phyloP scores from a whole-genome alignment of 2,329 filamentous ascomycete species.

The Fonsecaea monophora region DNA sequence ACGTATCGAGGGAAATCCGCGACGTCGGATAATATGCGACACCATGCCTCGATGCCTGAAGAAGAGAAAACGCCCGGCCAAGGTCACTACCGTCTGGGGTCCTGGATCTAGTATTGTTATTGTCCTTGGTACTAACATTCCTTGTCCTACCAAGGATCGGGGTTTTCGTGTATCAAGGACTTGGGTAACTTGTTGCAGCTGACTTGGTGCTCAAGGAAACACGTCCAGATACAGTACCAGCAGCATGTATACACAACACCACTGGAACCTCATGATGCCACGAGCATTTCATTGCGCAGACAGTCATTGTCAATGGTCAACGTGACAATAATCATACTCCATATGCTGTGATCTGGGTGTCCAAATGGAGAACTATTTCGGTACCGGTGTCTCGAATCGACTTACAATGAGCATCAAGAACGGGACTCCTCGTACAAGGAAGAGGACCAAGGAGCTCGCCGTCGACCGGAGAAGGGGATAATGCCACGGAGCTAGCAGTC shows the following conservation, averaged over 20 bases:
- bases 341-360: background rate
- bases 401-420: constrained; percentile 1
- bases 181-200: background rate
- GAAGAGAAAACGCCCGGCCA: background rate
- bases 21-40: background rate
- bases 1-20: background rate
- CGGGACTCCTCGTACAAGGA: background rate
- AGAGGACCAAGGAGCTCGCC: background rate
- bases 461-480: background rate
- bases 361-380: constrained; percentile 1
- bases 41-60: background rate
- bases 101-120: background rate
- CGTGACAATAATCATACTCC: background rate
- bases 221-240: background rate
- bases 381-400: background rate
- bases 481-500: background rate
- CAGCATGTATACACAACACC: background rate
- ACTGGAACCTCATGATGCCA: background rate
- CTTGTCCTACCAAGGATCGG: background rate
- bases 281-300: background rate
- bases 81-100: background rate
- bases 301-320: background rate
- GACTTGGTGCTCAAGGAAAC: background rate
- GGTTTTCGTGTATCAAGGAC: constrained; percentile 3
- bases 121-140: background rate